These are phyloP conservation scores for Saccharum spontaneum DNA, from an alignment of 176 grass and related monocot species.

Conservation along the genomic window DNA sequence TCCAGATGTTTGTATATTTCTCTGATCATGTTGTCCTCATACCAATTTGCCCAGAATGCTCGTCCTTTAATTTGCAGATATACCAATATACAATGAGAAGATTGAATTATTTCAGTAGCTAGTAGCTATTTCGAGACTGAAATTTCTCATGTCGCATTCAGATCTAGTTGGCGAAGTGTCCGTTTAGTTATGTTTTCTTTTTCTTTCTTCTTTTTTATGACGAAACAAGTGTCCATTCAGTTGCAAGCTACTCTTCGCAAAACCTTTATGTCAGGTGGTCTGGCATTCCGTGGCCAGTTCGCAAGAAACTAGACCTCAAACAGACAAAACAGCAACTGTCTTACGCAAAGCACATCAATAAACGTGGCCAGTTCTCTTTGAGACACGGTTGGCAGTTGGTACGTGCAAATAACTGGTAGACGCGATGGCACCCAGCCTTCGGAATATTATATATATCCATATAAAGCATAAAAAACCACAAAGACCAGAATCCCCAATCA, in stretches of 20 bases:
- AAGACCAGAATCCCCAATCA: background rate
- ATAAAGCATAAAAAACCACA: background rate
- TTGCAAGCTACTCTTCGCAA: background rate
- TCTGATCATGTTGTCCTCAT: background rate
- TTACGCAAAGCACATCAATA: background rate
- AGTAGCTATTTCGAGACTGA: background rate
- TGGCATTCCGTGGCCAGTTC: background rate
- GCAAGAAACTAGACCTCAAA: background rate
- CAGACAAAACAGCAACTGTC: too few species aligned
- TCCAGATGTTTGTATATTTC: constrained; percentile 31
- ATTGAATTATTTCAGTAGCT: background rate
- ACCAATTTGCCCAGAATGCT: background rate
- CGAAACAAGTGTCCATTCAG: background rate
- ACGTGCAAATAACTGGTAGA: background rate
- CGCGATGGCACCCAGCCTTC: too few species aligned
- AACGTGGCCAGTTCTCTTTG: background rate
- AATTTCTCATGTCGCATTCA: background rate
- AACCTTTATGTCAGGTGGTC: background rate
- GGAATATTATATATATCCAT: background rate
- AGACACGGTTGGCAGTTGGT: background rate
- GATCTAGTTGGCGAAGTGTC: background rate
- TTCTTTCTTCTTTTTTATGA: too few species aligned
- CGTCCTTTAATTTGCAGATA: background rate
- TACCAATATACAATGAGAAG: background rate
- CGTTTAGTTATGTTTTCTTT: background rate